Conservation (phyloP, 2,329 filamentous ascomycete genomes). For the Aplosporella prunicola region DNA sequence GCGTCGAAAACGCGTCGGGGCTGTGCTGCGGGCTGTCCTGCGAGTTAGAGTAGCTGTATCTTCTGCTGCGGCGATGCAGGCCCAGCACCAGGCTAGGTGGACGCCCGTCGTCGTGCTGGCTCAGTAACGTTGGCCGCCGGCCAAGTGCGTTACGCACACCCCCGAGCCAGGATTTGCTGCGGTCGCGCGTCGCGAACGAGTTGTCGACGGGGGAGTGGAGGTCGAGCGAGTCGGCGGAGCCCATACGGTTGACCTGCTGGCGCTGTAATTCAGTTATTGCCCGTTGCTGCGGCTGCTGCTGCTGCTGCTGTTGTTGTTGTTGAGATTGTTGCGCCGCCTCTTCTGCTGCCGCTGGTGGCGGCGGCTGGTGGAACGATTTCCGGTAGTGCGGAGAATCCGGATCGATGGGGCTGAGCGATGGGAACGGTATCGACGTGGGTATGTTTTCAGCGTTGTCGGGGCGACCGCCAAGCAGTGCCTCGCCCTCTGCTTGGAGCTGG, state of each 20-base stretch:
- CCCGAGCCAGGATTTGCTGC: conserved; percentile 29
- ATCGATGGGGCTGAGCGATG: conserved; percentile 15
- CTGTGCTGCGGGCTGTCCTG: not conserved
- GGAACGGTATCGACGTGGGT: conserved; percentile 18
- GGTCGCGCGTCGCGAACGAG: conserved; percentile 15
- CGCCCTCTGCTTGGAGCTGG: conserved; percentile 42
- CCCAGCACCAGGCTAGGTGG: too few species aligned
- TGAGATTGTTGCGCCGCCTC: too few species aligned
- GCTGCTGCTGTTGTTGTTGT: too few species aligned
- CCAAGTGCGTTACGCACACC: conserved; percentile 27
- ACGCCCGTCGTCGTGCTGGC: not conserved
- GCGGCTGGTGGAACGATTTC: too few species aligned
- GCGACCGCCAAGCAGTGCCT: conserved; percentile 40
- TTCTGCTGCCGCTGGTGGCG: too few species aligned
- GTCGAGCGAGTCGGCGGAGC: conserved; percentile 9
- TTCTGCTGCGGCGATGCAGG: not conserved
- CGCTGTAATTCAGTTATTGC: conserved; percentile 2
- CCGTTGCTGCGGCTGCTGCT: conserved; percentile 21
- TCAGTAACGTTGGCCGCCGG: conserved; percentile 16
- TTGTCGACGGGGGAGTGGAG: conserved; percentile 11
- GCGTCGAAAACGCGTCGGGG: not conserved
- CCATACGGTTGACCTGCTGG: too few species aligned
- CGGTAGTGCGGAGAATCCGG: conserved; percentile 13
- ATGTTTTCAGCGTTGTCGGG: conserved; percentile 20
- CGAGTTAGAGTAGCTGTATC: not conserved